These are phyloP conservation scores for Colletotrichum graminicola DNA, from an alignment of 2,329 filamentous ascomycete genomes.

Conservation along the genomic window DNA sequence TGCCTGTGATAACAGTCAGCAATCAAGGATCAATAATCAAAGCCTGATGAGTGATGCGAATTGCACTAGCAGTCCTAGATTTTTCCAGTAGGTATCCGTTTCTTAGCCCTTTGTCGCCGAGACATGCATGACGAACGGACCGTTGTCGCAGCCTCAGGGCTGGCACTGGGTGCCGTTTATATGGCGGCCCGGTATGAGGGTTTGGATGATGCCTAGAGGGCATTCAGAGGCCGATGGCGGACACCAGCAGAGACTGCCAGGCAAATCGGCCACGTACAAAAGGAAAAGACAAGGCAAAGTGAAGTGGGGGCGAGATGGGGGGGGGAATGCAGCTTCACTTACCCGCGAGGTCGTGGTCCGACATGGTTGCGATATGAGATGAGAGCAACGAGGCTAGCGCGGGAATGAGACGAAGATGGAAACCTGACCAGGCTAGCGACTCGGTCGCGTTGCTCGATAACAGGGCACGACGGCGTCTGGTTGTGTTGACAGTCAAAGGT, in stretches of 20 bases:
- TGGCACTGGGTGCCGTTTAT: not conserved
- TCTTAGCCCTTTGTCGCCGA: not conserved
- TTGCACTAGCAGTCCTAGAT: not conserved
- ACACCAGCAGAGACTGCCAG: not conserved
- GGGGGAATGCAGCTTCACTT: constrained; percentile 50
- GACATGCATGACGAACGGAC: not conserved
- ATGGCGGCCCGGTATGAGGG: not conserved
- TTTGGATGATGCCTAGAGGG: not conserved
- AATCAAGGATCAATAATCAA: not conserved
- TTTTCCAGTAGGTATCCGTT: not conserved
- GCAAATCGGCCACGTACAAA: not conserved
- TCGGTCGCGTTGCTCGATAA: not conserved
- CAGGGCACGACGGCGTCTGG: not conserved
- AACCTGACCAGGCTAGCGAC: not conserved
- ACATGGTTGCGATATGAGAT: constrained; percentile 59
- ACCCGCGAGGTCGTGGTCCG: constrained; percentile 76
- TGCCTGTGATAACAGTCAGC: constrained; percentile 62
- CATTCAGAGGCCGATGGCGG: not conserved
- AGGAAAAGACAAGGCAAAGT: not conserved
- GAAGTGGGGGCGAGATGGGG: not conserved
- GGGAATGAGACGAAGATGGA: constrained; percentile 1
- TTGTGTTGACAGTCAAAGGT: not conserved
- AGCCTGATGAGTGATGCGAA: not conserved
- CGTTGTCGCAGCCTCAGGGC: no score
- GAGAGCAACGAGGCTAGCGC: not conserved